A percentile compares a stretch with the other conserved stretches of the same genome.
Conservation (phyloP, 1,284 basidiomycete genomes). For the Irpex sp. region DNA sequence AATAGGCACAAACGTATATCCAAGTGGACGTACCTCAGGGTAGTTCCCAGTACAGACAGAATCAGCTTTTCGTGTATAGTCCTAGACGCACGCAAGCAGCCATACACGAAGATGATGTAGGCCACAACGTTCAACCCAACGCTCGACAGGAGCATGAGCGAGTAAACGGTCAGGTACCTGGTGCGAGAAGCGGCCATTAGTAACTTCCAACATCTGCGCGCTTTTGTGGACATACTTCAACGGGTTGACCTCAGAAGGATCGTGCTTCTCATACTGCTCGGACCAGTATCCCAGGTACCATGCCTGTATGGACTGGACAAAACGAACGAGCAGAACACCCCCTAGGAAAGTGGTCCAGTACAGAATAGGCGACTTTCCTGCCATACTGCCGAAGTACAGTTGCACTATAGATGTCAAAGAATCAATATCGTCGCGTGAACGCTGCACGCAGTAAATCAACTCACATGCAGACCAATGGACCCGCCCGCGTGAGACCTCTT, state of each 20-base stretch:
- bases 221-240: background rate
- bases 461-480: constrained; percentile 45
- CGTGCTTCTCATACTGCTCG: constrained; percentile 28
- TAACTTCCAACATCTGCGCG: background rate
- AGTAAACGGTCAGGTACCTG: constrained; percentile 43
- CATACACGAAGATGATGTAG: constrained; percentile 34
- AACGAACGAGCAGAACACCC: constrained; percentile 18
- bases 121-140: constrained; percentile 26
- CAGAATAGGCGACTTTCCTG: constrained; percentile 23
- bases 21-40: constrained; percentile 33
- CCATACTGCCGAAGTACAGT: constrained; percentile 27
- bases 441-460: too few relatives aligned
- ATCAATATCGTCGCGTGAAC: too few relatives aligned
- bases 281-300: constrained; percentile 31
- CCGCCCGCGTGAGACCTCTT: constrained; percentile 57
- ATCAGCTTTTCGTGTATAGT: constrained; percentile 55
- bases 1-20: background rate
- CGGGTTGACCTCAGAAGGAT: constrained; percentile 20
- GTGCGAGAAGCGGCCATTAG: background rate
- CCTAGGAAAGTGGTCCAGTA: constrained; percentile 32
- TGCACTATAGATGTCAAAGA: constrained; percentile 20
- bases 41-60: constrained; percentile 53
- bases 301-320: constrained; percentile 12
- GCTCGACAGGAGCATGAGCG: constrained; percentile 29
- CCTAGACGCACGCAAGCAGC: constrained; percentile 48